Evolutionary conservation across 2,329 filamentous ascomycete species (phyloP).

Genomic region (Microsporum ferrugineum): DNA sequence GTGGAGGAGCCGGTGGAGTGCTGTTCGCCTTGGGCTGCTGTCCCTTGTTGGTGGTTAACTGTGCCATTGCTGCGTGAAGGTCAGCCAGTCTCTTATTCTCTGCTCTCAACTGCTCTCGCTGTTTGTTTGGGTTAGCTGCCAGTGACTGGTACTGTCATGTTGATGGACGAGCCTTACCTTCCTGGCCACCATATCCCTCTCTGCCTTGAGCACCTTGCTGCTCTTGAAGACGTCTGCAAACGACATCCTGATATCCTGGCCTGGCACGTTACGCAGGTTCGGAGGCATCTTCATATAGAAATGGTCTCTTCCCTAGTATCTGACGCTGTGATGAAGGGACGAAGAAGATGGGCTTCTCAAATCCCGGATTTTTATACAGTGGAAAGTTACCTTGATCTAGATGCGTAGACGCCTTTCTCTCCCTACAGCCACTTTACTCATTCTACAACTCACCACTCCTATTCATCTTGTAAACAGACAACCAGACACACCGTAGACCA

Average conservation of each 20-base stretch:
- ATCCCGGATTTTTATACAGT: too few species aligned
- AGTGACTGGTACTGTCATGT: background rate
- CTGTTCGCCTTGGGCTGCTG: background rate
- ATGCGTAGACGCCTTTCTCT: background rate
- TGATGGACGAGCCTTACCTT: slow-evolving; percentile 10
- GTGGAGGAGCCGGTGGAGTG: background rate
- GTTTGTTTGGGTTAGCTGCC: background rate
- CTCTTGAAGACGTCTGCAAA: slow-evolving; percentile 18
- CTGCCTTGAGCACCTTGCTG: slow-evolving; percentile 14
- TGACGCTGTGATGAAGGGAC: background rate
- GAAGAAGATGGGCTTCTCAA: background rate
- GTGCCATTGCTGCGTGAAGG: background rate
- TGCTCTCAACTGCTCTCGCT: slow-evolving; percentile 6
- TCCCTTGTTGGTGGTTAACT: background rate
- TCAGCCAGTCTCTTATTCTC: slow-evolving; percentile 7
- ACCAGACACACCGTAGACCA: too few species aligned
- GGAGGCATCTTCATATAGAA: background rate
- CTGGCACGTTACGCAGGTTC: background rate
- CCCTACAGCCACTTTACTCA: background rate
- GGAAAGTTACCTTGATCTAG: background rate
- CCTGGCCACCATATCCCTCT: slow-evolving; percentile 11
- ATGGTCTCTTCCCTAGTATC: background rate
- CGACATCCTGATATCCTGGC: slow-evolving; percentile 11
- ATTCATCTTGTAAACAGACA: too few species aligned
- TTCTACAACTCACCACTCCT: too few species aligned